Percentiles rank a stretch among this genome's conserved stretches.
Conservation (phyloP, 163 green algal species). For the Volvox carteri region DNA sequence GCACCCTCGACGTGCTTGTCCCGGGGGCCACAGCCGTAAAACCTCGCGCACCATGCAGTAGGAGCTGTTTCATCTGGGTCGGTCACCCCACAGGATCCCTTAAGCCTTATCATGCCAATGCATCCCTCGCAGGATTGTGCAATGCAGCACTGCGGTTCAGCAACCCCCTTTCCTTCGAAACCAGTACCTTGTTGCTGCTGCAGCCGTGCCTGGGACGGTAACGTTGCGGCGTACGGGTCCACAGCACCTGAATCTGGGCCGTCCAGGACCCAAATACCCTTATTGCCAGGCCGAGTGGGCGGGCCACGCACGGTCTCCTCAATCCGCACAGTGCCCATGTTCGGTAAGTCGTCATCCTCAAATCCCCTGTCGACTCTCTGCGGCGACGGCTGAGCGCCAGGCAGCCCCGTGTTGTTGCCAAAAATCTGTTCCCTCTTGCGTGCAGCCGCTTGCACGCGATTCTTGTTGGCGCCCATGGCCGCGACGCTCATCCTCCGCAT, state of each 20-base stretch:
- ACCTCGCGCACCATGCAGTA: no score
- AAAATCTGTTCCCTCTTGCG: conserved; percentile 47
- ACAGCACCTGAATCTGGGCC: neutral
- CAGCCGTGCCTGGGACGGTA: conserved; percentile 36
- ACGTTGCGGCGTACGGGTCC: conserved; percentile 35
- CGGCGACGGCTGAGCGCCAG: conserved; percentile 1
- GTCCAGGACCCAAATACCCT: conserved; percentile 51
- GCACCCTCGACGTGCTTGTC: no score
- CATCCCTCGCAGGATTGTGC: no score
- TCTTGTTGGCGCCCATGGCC: conserved; percentile 25
- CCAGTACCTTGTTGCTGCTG: conserved; percentile 44
- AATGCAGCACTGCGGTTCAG: no score
- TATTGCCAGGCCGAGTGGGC: neutral
- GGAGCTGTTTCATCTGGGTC: no score
- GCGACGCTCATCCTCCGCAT: conserved; percentile 40
- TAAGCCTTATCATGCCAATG: no score
- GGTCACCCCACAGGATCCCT: no score
- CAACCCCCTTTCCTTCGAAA: neutral
- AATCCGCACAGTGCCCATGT: conserved; percentile 49
- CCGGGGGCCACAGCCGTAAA: no score
- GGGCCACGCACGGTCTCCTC: neutral
- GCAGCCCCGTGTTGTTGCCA: conserved; percentile 46
- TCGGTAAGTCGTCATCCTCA: conserved; percentile 54
- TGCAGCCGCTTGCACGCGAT: conserved; percentile 33
- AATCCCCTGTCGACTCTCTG: neutral